Evolutionary conservation across 192 early-diverging fungal species (phyloP), one percentile per base, ranked within the genome.

Genomic region (Powellomyces hirtus): DNA sequence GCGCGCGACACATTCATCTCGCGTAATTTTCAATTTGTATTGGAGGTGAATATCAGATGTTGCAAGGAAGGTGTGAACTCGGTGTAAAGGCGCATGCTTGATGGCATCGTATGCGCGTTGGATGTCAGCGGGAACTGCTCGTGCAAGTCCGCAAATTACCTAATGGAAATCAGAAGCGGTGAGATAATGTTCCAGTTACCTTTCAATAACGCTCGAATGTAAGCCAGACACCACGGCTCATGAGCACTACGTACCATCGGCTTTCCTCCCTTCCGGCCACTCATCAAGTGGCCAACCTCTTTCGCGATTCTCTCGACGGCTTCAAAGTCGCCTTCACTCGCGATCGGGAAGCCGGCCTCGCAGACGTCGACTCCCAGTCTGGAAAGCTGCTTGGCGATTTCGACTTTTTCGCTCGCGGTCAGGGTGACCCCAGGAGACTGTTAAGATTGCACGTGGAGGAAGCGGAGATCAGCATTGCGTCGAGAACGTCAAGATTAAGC

Each of bases 381-480:
- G n/a, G 96, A 93, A 22, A 98, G 85, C 76, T 94, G 90, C 64
- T 86, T 89, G 4, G 96, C 96, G 60, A 98, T 96, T 74, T 92
- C 91, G 40, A 98, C 79, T 83, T 98, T 98, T 80, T 98, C 96
- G 31, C 90, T 89, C 0, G 86, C 84, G 68, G 88, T 96, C 24
- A 98, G 83, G 35, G 93, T 98, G 27, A 96, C 94, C 64, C 96
- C 96, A 1, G 96, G 96, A 52, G 94, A 96, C 90, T 98, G 79
- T 38, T 36, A 56, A 56, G 26, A 16, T 6, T 42, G 40, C 40
- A n/a, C n/a, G 14, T 11, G 14, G 1, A 31, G 29, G 38, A 58
- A 49, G 11, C 5, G 49, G 22, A n/a, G 27, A 44, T 13, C 16
- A 18, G 16, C 20, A 58, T 29, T 20, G 16, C 4, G 20, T 16